A percentile compares a stretch with the other conserved stretches of the same genome.
Evolutionary conservation across 331 rosid species (phyloP).

Genomic region (Pyrus hybrid): DNA sequence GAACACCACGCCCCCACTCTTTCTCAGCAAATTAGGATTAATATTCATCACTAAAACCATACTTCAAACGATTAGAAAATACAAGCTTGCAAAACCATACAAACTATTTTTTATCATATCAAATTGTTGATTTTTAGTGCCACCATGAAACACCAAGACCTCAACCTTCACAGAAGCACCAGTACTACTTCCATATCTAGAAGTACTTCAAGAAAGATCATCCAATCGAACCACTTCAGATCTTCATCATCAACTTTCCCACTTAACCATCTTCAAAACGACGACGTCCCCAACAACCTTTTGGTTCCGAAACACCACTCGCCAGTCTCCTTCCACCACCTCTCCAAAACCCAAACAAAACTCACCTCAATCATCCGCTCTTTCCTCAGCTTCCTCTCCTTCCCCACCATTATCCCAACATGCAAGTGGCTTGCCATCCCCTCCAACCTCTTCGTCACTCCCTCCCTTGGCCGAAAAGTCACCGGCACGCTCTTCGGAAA

Average conservation of each 20-base stretch:
- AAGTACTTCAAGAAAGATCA: slow-evolving; percentile 31
- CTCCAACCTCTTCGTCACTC: slow-evolving; percentile 38
- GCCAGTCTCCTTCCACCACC: slow-evolving; percentile 9
- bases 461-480: slow-evolving; percentile 49
- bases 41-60: neutral
- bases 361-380: slow-evolving; percentile 55
- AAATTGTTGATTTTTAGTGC: neutral
- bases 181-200: slow-evolving; percentile 31
- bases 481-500: slow-evolving; percentile 89
- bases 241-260: slow-evolving; percentile 4
- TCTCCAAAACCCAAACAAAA: slow-evolving; percentile 23
- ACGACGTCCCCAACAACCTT: slow-evolving; percentile 37
- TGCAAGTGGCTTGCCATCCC: slow-evolving; percentile 73
- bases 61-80: neutral
- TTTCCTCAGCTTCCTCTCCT: slow-evolving; percentile 52
- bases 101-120: neutral
- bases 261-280: slow-evolving; percentile 7
- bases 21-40: neutral
- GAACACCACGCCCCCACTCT: neutral
- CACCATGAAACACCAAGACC: slow-evolving; percentile 50
- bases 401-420: slow-evolving; percentile 48
- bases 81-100: neutral
- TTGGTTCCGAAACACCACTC: slow-evolving; percentile 32
- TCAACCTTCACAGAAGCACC: slow-evolving; percentile 41
- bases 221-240: slow-evolving; percentile 25